Percentiles rank a stretch among this genome's conserved stretches.
Conservation (phyloP, 2,329 filamentous ascomycete genomes). For the Colletotrichum falcatum region DNA sequence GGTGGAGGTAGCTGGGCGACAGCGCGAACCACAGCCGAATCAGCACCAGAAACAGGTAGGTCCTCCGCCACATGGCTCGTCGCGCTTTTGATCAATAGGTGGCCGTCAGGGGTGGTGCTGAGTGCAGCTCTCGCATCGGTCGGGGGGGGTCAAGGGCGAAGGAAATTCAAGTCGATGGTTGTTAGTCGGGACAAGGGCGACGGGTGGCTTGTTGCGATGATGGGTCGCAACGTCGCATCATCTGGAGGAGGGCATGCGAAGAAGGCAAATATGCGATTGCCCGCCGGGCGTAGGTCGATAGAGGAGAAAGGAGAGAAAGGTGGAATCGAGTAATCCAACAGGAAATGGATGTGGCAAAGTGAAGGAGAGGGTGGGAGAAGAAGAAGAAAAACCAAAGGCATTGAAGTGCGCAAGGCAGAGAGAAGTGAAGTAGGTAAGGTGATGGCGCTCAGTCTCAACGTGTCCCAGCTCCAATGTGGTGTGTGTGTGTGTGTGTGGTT, state of each 20-base stretch:
- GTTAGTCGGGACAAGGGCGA: constrained; percentile 22
- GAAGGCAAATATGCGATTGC: constrained; percentile 25
- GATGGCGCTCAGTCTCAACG: constrained; percentile 27
- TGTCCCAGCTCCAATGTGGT: not conserved
- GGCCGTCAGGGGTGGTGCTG: constrained; percentile 35
- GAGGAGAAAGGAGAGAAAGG: constrained; percentile 5
- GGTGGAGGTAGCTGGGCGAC: constrained; percentile 95
- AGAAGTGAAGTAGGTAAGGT: constrained; percentile 20
- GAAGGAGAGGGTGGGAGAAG: constrained; percentile 18
- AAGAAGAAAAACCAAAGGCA: constrained; percentile 22
- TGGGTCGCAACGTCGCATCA: constrained; percentile 39
- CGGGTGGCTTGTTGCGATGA: constrained; percentile 14
- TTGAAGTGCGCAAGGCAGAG: constrained; percentile 6
- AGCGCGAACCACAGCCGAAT: constrained; percentile 94
- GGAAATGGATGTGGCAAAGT: constrained; percentile 9
- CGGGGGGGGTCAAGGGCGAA: constrained; percentile 12
- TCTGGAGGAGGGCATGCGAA: constrained; percentile 32
- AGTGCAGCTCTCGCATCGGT: constrained; percentile 45
- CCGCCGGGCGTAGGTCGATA: not conserved
- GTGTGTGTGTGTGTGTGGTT: not conserved
- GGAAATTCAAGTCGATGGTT: constrained; percentile 1
- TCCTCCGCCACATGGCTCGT: constrained; percentile 85
- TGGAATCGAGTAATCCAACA: constrained; percentile 11
- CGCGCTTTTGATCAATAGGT: constrained; percentile 13
- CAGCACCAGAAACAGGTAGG: constrained; percentile 85